Evolutionary conservation across 129 eudicot genomes (phyloP).

Genomic region (Calendula officinalis): DNA sequence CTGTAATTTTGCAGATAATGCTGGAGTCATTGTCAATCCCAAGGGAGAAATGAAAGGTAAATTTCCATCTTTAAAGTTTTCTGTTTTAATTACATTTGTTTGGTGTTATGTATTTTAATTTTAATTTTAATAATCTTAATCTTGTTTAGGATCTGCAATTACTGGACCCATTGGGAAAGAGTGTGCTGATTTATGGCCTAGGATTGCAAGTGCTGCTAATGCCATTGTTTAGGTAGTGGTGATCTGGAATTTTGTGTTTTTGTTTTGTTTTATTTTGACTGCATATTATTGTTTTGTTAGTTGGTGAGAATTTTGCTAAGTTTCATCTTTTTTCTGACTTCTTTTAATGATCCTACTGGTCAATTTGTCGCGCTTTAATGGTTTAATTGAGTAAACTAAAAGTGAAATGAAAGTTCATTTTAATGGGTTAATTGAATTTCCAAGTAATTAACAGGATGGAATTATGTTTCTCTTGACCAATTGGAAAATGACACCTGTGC

Average conservation of each 20-base stretch:
- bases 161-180: constrained; percentile 93
- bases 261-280: constrained; percentile 12
- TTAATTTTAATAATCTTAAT: too few relatives aligned
- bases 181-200: constrained; percentile 94
- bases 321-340: background rate
- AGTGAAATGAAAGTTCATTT: too few relatives aligned
- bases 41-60: constrained; percentile 98
- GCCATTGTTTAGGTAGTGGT: constrained; percentile 54
- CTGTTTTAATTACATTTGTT: background rate
- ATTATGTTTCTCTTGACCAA: too few relatives aligned
- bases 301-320: constrained; percentile 21
- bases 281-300: background rate
- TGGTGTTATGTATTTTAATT: background rate
- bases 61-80: background rate
- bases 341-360: too few relatives aligned
- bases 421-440: too few relatives aligned
- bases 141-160: constrained; percentile 71
- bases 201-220: constrained; percentile 89
- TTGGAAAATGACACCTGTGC: too few relatives aligned
- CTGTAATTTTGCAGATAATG: constrained; percentile 58
- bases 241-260: constrained; percentile 3
- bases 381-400: background rate
- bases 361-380: too few relatives aligned
- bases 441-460: too few relatives aligned
- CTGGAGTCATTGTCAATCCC: constrained; percentile 89